Conservation (phyloP, 495 filamentous ascomycete genomes). For the Viridothelium virens region DNA sequence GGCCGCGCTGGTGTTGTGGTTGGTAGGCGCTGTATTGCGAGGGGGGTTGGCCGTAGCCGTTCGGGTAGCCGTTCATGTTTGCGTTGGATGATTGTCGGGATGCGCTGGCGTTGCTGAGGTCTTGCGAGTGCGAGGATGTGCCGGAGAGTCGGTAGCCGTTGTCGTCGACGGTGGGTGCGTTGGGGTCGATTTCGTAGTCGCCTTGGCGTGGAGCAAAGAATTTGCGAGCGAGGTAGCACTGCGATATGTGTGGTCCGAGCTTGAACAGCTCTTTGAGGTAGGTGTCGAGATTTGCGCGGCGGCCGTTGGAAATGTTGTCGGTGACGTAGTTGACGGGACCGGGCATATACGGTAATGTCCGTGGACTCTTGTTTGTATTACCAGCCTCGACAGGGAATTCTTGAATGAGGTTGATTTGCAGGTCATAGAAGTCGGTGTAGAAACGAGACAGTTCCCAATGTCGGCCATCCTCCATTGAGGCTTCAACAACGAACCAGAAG, state of each 20-base stretch:
- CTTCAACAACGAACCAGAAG: slow-evolving; percentile 97
- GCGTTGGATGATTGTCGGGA: slow-evolving; percentile 70
- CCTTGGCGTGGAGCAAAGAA: slow-evolving; percentile 85
- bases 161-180: slow-evolving; percentile 26
- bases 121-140: slow-evolving; percentile 64
- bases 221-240: slow-evolving; percentile 71
- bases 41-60: slow-evolving; percentile 13
- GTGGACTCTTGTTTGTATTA: slow-evolving; percentile 62
- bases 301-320: slow-evolving; percentile 88
- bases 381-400: slow-evolving; percentile 93
- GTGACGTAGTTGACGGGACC: slow-evolving; percentile 97
- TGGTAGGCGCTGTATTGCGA: slow-evolving; percentile 18
- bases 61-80: slow-evolving; percentile 51
- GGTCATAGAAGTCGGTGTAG: slow-evolving; percentile 98
- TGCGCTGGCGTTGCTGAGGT: slow-evolving; percentile 40
- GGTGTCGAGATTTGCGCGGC: slow-evolving; percentile 82
- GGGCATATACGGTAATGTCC: slow-evolving; percentile 95
- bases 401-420: slow-evolving; percentile 89
- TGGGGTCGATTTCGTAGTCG: slow-evolving; percentile 78
- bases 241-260: slow-evolving; percentile 75
- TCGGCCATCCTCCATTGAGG: slow-evolving; percentile 79
- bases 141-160: slow-evolving; percentile 30
- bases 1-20: slow-evolving; percentile 16
- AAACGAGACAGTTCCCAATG: slow-evolving; percentile 89
- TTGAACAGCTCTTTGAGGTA: slow-evolving; percentile 87